Percentiles rank a stretch among this genome's conserved stretches.
phyloP scores from a whole-genome alignment of 2,329 filamentous ascomycete species.

The Fusarium coffeatum region DNA sequence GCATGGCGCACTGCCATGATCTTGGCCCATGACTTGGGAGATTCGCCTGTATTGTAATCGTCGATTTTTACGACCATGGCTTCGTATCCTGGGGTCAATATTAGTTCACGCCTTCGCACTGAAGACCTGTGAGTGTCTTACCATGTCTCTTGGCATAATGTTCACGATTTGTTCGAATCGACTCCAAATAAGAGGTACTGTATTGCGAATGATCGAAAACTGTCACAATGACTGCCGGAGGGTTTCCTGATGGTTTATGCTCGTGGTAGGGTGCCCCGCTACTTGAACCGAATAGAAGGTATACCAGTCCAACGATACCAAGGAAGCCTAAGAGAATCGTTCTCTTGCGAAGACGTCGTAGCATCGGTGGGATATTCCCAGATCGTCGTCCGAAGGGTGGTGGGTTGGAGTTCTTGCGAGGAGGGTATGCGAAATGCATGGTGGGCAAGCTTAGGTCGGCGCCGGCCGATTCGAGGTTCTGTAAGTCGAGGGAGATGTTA shows the following conservation, averaged over 20 bases:
- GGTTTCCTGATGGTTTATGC: constrained; percentile 63
- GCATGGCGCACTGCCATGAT: constrained; percentile 91
- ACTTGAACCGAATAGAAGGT: constrained; percentile 62
- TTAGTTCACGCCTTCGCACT: constrained; percentile 11
- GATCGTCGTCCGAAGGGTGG: constrained; percentile 75
- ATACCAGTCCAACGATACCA: constrained; percentile 68
- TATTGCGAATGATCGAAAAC: constrained; percentile 77
- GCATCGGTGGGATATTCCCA: constrained; percentile 62
- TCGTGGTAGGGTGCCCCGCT: constrained; percentile 49
- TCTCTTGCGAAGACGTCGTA: constrained; percentile 73
- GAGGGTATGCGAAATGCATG: constrained; percentile 93
- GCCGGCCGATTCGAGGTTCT: neutral
- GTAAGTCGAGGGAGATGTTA: constrained; percentile 1
- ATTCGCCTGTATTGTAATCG: constrained; percentile 76
- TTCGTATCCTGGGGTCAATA: constrained; percentile 75
- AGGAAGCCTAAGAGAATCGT: constrained; percentile 66
- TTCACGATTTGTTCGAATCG: constrained; percentile 83
- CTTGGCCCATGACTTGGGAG: constrained; percentile 76
- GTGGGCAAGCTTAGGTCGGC: constrained; percentile 40
- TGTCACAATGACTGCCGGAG: constrained; percentile 83
- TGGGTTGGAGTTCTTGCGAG: constrained; percentile 83
- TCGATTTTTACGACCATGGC: constrained; percentile 83
- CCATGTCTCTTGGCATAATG: constrained; percentile 89
- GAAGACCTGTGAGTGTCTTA: constrained; percentile 56
- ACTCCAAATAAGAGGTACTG: constrained; percentile 74